phyloP scores from a whole-genome alignment of 345 rosid genomes.

The Aquilaria malaccensis region DNA sequence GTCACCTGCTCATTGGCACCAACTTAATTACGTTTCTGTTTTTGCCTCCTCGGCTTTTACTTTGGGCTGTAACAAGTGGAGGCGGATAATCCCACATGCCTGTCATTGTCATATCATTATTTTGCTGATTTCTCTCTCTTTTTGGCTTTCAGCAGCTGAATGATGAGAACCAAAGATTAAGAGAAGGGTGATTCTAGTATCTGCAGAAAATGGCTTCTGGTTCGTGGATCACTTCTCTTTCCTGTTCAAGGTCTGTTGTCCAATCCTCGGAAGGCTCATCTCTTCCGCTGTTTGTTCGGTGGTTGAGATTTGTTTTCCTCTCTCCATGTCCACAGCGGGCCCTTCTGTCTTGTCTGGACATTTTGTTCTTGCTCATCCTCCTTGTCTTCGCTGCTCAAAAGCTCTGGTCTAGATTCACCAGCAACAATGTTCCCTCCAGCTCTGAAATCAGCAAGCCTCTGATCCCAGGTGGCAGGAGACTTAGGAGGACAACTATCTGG shows the following conservation, averaged over 20 bases:
- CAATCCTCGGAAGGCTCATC: slow-evolving; percentile 26
- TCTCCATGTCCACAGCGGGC: slow-evolving; percentile 81
- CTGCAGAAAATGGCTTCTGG: slow-evolving; percentile 32
- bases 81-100: too few species aligned
- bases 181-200: neutral
- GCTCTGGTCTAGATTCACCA: slow-evolving; percentile 35
- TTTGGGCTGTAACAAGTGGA: too few species aligned
- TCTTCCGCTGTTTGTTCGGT: slow-evolving; percentile 37
- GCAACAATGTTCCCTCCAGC: slow-evolving; percentile 9
- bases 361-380: slow-evolving; percentile 45
- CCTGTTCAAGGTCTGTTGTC: slow-evolving; percentile 51
- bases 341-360: slow-evolving; percentile 46
- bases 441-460: slow-evolving; percentile 58
- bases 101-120: too few species aligned
- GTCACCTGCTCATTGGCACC: too few species aligned
- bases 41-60: too few species aligned
- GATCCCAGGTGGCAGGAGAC: slow-evolving; percentile 24
- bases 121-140: neutral
- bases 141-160: neutral
- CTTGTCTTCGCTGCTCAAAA: slow-evolving; percentile 37
- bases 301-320: slow-evolving; percentile 71
- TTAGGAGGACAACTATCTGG: slow-evolving; percentile 28
- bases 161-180: neutral
- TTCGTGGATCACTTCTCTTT: slow-evolving; percentile 47
- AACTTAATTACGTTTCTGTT: too few species aligned